Base-by-base conservation (phyloP, 2,329 filamentous ascomycete species). In the Epichloe festucae region DNA sequence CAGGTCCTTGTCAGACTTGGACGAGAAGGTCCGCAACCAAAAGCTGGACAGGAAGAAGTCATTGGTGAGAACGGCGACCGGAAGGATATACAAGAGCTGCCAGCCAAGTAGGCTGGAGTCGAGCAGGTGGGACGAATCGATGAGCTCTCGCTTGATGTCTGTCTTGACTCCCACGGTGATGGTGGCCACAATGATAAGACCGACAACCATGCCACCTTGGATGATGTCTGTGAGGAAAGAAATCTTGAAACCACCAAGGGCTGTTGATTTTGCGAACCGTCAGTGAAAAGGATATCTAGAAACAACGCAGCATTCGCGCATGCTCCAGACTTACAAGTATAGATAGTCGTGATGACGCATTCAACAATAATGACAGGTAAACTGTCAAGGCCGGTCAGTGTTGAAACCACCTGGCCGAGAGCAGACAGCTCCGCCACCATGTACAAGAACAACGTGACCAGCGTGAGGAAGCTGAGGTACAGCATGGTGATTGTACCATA, bases 361-460 rank as follows among this genome's bases (percentile, higher is more conserved):
- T 93, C 76, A 1, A 91, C 84, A 57, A 93, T 87, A 54, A 93
- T 77, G 17, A 84, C 79, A 0, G 86, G 85, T 11, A 93, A 73
- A 0, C 82, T 81, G 57, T 90, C 75, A 40, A 93, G 73, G 2
- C 85, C 86, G 0, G 87, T 90, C 58, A 93, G 68, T 8, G 84
- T 76, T 53, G 70, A 84, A 60, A 91, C 75, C 40, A 91, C 87
- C 66, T 91, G 87, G 49, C 89, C 85, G 31, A 93, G 73, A 12
- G 87, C 85, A 8, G 86, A 90, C 43, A 93, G 75, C 70, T 93
- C 87, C 19, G 86, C 81, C 27, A 91, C 82, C 87, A 93, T 91
- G 73, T 91, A 93, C 49, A 93, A 67, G 65, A 91, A 93, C 59
- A 93, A 76, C 1, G 87, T 91, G 48, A 89, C 81, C 48, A 91